Percentiles rank a stretch among this genome's conserved stretches.
phyloP scores from a whole-genome alignment of 164 flowering plant species.

The Vitis cinerea region DNA sequence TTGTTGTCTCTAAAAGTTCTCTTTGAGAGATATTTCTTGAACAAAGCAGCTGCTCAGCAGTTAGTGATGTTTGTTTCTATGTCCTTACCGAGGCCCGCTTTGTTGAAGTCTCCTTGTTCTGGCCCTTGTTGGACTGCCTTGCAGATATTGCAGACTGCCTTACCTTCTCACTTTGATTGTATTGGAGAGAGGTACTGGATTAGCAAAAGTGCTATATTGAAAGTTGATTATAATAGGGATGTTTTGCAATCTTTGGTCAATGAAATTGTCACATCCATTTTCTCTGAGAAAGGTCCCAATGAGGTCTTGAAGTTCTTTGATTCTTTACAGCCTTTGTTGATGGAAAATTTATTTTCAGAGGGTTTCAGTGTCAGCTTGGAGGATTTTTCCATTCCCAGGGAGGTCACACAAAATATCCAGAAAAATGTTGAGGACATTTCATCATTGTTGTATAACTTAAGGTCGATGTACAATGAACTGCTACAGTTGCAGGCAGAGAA shows the following conservation, averaged over 20 bases:
- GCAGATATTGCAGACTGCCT: constrained; percentile 60
- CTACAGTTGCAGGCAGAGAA: constrained; percentile 60
- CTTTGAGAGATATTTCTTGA: constrained; percentile 44
- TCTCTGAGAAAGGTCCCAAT: constrained; percentile 62
- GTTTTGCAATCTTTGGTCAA: constrained; percentile 36
- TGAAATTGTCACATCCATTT: constrained; percentile 57
- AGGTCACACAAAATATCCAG: constrained; percentile 20
- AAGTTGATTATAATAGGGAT: constrained; percentile 47
- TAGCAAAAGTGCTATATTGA: constrained; percentile 46
- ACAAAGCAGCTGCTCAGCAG: constrained; percentile 54
- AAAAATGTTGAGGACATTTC: constrained; percentile 34
- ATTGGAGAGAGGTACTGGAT: constrained; percentile 51
- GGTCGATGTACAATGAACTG: constrained; percentile 51
- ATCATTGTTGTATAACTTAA: constrained; percentile 44
- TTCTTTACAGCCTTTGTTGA: constrained; percentile 72
- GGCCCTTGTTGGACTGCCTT: constrained; percentile 65
- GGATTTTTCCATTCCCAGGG: constrained; percentile 51
- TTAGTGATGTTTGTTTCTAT: constrained; percentile 59
- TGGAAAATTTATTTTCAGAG: constrained; percentile 63
- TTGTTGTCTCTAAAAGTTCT: constrained; percentile 63
- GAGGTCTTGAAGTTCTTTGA: constrained; percentile 65
- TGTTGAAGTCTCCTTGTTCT: constrained; percentile 32
- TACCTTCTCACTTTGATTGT: constrained; percentile 60
- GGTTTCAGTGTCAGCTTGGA: constrained; percentile 75
- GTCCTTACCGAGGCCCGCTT: constrained; percentile 53